Conservation (phyloP, 2,329 filamentous ascomycete species). For the Microdochium bolleyi region DNA sequence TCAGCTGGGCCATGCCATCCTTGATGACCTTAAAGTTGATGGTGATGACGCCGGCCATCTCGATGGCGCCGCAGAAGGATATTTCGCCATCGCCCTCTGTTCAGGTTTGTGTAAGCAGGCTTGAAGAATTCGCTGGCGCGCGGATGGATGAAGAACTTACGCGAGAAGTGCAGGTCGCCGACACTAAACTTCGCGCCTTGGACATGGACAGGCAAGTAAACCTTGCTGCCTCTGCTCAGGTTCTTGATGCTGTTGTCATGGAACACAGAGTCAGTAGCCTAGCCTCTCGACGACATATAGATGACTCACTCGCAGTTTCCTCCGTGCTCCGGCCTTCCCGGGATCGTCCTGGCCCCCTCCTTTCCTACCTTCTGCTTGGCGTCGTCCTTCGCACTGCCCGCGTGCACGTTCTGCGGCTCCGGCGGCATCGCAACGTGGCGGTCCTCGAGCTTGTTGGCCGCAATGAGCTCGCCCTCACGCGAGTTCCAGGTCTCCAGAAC, state of each 20-base stretch:
- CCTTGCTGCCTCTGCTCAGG: slow-evolving; percentile 67
- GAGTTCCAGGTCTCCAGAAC: slow-evolving; percentile 76
- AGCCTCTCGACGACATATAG: background rate
- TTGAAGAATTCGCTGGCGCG: background rate
- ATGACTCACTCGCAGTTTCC: slow-evolving; percentile 66
- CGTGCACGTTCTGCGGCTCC: slow-evolving; percentile 62
- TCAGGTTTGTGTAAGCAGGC: background rate
- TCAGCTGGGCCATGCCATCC: slow-evolving; percentile 64
- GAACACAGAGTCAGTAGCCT: background rate
- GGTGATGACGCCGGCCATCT: slow-evolving; percentile 89
- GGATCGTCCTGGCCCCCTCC: slow-evolving; percentile 81
- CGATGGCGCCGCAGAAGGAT: slow-evolving; percentile 81
- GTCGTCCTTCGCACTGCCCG: slow-evolving; percentile 43
- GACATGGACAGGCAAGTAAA: slow-evolving; percentile 84
- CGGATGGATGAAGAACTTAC: no score
- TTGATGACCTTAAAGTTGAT: slow-evolving; percentile 87
- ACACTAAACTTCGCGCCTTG: slow-evolving; percentile 83
- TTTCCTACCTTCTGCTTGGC: slow-evolving; percentile 59
- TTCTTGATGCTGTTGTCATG: slow-evolving; percentile 68
- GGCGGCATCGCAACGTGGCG: slow-evolving; percentile 74
- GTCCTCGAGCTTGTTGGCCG: slow-evolving; percentile 50
- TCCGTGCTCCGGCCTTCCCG: slow-evolving; percentile 76
- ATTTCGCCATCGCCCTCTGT: slow-evolving; percentile 82
- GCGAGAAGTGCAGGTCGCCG: slow-evolving; percentile 79
- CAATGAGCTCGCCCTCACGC: slow-evolving; percentile 74